Conservation (phyloP, 495 filamentous ascomycete species). For the Penicillium lagena region DNA sequence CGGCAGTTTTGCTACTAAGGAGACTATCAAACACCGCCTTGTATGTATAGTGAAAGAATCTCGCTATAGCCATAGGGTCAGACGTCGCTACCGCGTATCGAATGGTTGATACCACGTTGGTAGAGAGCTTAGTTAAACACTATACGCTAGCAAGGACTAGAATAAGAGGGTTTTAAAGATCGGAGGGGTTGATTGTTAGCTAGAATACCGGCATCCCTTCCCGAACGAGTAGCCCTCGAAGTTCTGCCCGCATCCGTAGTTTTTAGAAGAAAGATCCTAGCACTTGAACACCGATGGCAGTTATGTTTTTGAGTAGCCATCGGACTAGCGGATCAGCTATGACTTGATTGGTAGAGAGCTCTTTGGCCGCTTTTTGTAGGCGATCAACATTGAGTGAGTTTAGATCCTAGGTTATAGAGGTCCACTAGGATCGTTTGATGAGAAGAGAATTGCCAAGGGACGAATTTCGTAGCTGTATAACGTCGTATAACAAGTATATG, state of each 20-base stretch:
- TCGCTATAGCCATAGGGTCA: constrained; percentile 4
- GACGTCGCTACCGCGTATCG: constrained; percentile 1
- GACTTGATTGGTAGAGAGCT: not conserved
- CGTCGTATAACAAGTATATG: constrained; percentile 6
- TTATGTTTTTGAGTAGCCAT: not conserved
- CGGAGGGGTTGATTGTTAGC: constrained; percentile 8
- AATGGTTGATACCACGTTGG: not conserved
- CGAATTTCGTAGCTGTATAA: constrained; percentile 5
- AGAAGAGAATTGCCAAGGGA: constrained; percentile 4
- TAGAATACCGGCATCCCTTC: constrained; percentile 6
- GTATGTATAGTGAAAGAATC: constrained; percentile 8
- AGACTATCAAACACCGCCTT: constrained; percentile 4
- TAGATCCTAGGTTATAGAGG: not conserved
- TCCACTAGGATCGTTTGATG: constrained; percentile 1
- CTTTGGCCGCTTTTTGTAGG: not conserved
- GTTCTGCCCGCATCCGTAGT: constrained; percentile 1
- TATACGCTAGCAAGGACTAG: not conserved
- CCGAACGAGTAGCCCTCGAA: constrained; percentile 4
- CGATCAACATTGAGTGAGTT: not conserved
- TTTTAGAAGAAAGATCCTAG: not conserved
- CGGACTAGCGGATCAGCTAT: not conserved
- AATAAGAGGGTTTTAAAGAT: constrained; percentile 5
- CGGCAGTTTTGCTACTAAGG: not conserved
- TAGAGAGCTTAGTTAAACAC: not conserved
- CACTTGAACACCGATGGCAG: constrained; percentile 1